A percentile compares a stretch with the other conserved stretches of the same genome.
Conservation (phyloP, 2,329 filamentous ascomycete genomes). For the Myriosclerotinia duriaeana region DNA sequence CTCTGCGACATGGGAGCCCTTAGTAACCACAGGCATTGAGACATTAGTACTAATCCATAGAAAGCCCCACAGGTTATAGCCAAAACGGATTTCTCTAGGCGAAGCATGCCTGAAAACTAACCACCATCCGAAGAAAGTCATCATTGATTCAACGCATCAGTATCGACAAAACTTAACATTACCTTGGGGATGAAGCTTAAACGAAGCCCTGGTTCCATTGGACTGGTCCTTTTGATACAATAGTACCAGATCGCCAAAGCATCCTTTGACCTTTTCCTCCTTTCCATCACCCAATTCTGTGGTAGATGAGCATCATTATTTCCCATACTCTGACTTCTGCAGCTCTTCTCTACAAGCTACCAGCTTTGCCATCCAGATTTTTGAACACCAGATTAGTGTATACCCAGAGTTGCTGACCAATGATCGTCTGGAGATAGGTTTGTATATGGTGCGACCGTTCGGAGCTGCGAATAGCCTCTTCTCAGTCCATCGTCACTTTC, state of each 20-base stretch:
- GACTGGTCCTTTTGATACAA: not conserved
- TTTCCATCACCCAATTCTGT: not conserved
- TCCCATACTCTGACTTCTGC: not conserved
- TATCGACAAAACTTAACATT: not conserved
- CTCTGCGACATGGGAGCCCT: not conserved
- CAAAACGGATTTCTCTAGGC: not conserved
- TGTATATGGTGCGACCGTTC: not conserved
- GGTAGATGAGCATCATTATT: not conserved
- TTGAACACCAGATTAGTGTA: not conserved
- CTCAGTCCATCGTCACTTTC: not conserved
- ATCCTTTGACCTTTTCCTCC: not conserved
- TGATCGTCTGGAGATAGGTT: not conserved
- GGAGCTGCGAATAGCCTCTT: not conserved
- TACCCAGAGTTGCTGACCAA: not conserved
- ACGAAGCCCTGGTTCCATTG: not conserved
- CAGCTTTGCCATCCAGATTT: not conserved
- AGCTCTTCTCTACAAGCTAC: not conserved
- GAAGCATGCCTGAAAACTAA: not conserved
- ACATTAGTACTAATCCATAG: not conserved
- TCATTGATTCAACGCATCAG: not conserved
- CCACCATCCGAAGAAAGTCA: not conserved
- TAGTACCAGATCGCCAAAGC: not conserved
- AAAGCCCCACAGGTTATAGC: not conserved
- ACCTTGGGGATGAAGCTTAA: not conserved
- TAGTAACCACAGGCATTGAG: not conserved